Evolutionary conservation across 2,329 filamentous ascomycete genomes (phyloP), one percentile per base, ranked within the genome.

Genomic region (Byssochlamys sp.): DNA sequence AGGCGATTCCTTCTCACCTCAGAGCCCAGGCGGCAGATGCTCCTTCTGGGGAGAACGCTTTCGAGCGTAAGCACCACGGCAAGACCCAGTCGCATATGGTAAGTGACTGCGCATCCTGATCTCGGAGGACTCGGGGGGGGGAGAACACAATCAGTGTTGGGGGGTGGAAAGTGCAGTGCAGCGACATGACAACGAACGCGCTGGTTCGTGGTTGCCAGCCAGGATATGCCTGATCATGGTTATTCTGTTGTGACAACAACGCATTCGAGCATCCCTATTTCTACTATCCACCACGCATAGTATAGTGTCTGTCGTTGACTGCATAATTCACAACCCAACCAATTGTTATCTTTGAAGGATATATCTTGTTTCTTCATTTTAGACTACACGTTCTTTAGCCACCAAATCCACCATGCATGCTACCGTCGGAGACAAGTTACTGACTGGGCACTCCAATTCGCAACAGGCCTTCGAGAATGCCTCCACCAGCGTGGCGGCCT

Each of bases 381-480:
- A 14, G 28, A 24, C 52, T 53, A 33, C 27, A 33, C 28, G 9
- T 29, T 31, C 29, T 53, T 28, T 24, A 24, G 28, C 19, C 19
- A 28, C 52, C 14, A 29, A 9, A 19, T 24, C 24, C n/a, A 52
- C 14, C 24, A 53, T 31, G 29, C 11, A 29, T 31, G 28, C 26
- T 14, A 24, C n/a, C 11, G 11, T 51, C 28, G 24, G 14, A 31
- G 52, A 53, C 1, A 53, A 10, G 9, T 33, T 53, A 19, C 55
- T 57, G 45, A 56, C 48, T 19, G 12, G 11, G 48, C 4, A 29
- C 24, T 29, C 27, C 27, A 4, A 14, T 14, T 14, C 35, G 14
- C n/a, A 10, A 53, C 75, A 97, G 94, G 94, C 94, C 62, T 99
- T 99, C 75, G 94, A 99, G 79, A 97, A 97, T 84, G 95, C 94